Conservation (phyloP, 2,329 filamentous ascomycete genomes). For the Cordyceps cicadae region DNA sequence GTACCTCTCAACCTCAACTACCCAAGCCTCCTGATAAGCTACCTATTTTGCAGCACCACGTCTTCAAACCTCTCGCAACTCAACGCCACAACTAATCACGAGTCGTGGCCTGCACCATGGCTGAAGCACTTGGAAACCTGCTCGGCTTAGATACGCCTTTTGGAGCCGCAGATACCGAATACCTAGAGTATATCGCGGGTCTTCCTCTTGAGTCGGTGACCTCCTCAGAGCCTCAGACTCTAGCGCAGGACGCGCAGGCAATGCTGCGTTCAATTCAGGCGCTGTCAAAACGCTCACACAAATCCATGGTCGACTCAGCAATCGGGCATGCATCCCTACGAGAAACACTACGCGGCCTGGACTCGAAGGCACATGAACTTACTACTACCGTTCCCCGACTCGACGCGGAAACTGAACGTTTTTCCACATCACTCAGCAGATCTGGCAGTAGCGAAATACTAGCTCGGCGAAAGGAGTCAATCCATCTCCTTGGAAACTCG, state of each 20-base stretch:
- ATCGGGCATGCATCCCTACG: slow-evolving; percentile 66
- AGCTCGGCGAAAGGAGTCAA: slow-evolving; percentile 65
- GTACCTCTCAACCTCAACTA: background rate
- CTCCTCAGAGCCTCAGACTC: slow-evolving; percentile 65
- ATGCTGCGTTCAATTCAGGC: slow-evolving; percentile 75
- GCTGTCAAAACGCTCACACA: slow-evolving; percentile 83
- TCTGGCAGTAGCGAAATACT: slow-evolving; percentile 61
- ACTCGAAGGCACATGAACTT: slow-evolving; percentile 57
- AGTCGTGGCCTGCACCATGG: slow-evolving; percentile 20
- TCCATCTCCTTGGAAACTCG: slow-evolving; percentile 76
- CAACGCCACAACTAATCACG: background rate
- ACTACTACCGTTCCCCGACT: slow-evolving; percentile 67
- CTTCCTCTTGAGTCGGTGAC: slow-evolving; percentile 66
- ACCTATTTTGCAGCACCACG: too few species aligned
- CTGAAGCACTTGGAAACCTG: slow-evolving; percentile 28
- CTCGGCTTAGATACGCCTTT: slow-evolving; percentile 24
- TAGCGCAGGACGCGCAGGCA: slow-evolving; percentile 75
- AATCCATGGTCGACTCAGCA: slow-evolving; percentile 72
- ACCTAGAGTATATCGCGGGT: slow-evolving; percentile 69
- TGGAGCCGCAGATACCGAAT: slow-evolving; percentile 53
- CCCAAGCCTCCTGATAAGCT: too few species aligned
- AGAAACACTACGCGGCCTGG: slow-evolving; percentile 62
- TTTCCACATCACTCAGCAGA: slow-evolving; percentile 77
- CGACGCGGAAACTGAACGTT: slow-evolving; percentile 68
- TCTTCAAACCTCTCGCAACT: background rate